Percentiles rank a stretch among this genome's conserved stretches.
Evolutionary conservation across 306 rosid genomes (phyloP).

Genomic region (Cucumis hystrix): DNA sequence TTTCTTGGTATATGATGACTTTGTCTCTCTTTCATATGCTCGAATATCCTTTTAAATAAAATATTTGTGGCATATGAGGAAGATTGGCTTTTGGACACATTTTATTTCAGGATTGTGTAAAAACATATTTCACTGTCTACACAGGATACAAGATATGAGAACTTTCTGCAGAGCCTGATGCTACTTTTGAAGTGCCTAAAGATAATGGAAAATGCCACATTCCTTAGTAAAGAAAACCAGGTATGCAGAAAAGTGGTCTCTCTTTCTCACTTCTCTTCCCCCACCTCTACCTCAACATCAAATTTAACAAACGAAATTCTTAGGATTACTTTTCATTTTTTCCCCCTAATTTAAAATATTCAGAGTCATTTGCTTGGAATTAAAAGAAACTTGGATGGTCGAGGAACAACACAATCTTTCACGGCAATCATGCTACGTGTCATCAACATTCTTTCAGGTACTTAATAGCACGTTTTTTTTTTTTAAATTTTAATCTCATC

Average conservation of each 20-base stretch:
- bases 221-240: conserved; percentile 86
- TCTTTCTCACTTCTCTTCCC: neutral
- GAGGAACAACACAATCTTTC: conserved; percentile 31
- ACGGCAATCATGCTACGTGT: conserved; percentile 50
- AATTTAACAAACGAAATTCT: neutral
- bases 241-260: conserved; percentile 19
- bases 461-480: conserved; percentile 3
- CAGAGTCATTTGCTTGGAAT: conserved; percentile 83
- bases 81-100: neutral
- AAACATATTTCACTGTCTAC: conserved; percentile 24
- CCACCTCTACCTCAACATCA: neutral
- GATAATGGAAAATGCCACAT: conserved; percentile 97
- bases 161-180: conserved; percentile 36
- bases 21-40: neutral
- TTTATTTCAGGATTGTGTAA: conserved; percentile 48
- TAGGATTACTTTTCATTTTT: neutral
- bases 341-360: neutral
- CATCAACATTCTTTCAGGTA: conserved; percentile 87
- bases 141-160: conserved; percentile 27
- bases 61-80: neutral
- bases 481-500: neutral
- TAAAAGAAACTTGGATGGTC: conserved; percentile 39
- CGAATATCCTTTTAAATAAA: neutral
- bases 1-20: neutral
- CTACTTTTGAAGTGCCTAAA: conserved; percentile 67